Evolutionary conservation across 2,329 filamentous ascomycete genomes (phyloP), one percentile per base, ranked within the genome.

Genomic region (Graphiopsis chlorocephala): DNA sequence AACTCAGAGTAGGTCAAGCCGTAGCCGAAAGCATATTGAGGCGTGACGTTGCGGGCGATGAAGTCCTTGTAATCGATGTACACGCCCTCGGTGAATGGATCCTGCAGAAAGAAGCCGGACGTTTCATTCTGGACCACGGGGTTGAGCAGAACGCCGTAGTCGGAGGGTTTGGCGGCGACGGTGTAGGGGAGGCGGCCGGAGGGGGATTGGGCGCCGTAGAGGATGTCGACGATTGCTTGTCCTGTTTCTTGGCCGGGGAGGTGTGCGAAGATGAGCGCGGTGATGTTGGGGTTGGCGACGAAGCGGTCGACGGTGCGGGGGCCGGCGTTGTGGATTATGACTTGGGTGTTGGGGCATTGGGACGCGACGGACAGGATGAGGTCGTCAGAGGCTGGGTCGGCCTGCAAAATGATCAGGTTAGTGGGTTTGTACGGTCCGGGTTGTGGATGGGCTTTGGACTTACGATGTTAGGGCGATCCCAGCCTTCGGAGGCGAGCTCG

Each of bases 41-140:
- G 79, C 2, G 70, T 71, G 53, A 81, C 79, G 65, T 76, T 75
- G 56, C 76, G 67, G 65, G 77, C 72, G 68, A 79, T 78, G 64
- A 82, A 82, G 50, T 75, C 68, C 31, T 79, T 75, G 70, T 82
- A 82, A 66, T 82, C 80, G 66, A 82, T 77, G 67, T 77, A 78
- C 14, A 81, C 68, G 20, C 79, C 78, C 72, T 81, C 80, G n/a
- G 73, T 70, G 67, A 74, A 78, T 60, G 74, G 71, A 57, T 76
- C 74, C 29, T 59, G 55, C 38, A 60, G 55, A 45, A 60, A 50
- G 45, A 29, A 53, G 28, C 29, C 35, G 31, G 26, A 45, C 28
- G 33, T 48, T 2, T 25, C 35, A 25, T 50, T 25, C 10, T 26
- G 61, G 4, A 63, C 38, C 53, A 65, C 66, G 26, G 71, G 70